These are phyloP conservation scores for Kregervanrija pseudodelftensis DNA, from an alignment of 805 yeast species.

Conservation along the genomic window DNA sequence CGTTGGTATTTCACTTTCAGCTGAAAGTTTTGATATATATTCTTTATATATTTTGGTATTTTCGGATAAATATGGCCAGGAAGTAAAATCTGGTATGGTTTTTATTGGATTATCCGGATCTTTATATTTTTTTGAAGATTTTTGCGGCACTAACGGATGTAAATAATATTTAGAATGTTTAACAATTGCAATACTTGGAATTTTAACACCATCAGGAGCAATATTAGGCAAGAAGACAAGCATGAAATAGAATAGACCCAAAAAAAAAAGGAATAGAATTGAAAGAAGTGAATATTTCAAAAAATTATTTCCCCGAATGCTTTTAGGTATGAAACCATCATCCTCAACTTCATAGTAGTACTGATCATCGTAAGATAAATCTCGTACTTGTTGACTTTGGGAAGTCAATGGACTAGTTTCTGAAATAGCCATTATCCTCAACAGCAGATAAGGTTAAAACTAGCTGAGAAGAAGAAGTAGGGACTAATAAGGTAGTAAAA, in stretches of 20 bases:
- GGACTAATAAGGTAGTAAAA: not conserved
- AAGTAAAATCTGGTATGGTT: constrained; percentile 18
- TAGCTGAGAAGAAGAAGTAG: not conserved
- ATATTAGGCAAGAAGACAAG: constrained; percentile 25
- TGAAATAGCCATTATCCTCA: not conserved
- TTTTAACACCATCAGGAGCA: constrained; percentile 25
- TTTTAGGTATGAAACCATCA: constrained; percentile 9
- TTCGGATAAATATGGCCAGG: constrained; percentile 14
- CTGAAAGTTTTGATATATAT: constrained; percentile 14
- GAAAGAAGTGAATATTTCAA: constrained; percentile 8
- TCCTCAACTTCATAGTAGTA: constrained; percentile 13
- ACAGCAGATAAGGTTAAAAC: not conserved
- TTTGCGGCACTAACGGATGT: constrained; percentile 23
- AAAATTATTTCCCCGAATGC: constrained; percentile 5
- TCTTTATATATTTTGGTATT: constrained; percentile 13
- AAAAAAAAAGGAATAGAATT: constrained; percentile 7
- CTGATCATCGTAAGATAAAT: not conserved
- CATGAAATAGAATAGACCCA: constrained; percentile 18
- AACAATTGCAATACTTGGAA: constrained; percentile 22
- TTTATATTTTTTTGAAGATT: constrained; percentile 1
- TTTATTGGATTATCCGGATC: constrained; percentile 23
- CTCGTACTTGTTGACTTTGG: not conserved
- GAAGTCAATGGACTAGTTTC: constrained; percentile 9
- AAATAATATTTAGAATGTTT: constrained; percentile 17
- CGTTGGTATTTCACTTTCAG: constrained; percentile 9